Percentiles rank a stretch among this genome's conserved stretches.
These are phyloP conservation scores for Forsythia suspensa DNA, from an alignment of 257 asterid species.

Conservation along the genomic window DNA sequence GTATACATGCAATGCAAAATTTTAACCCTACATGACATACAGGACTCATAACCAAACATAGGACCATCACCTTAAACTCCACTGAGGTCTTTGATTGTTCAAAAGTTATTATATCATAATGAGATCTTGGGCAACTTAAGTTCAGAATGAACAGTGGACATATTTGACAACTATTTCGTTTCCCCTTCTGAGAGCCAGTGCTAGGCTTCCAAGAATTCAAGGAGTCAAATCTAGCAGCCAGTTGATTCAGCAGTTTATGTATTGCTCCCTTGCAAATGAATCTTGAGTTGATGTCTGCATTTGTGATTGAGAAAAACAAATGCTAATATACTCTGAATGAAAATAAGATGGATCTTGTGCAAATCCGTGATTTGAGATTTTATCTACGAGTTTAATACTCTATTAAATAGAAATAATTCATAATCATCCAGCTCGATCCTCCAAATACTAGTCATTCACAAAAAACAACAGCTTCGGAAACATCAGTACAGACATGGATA, in stretches of 20 bases:
- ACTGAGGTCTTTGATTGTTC: constrained; percentile 50
- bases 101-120: constrained; percentile 20
- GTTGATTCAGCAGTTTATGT: constrained; percentile 76
- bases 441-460: no score
- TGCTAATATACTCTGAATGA: constrained; percentile 7
- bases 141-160: constrained; percentile 72
- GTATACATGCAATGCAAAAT: constrained; percentile 3
- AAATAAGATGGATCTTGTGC: background rate
- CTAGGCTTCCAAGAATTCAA: background rate
- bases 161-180: constrained; percentile 50
- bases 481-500: constrained; percentile 49
- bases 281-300: constrained; percentile 88
- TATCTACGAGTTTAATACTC: no score
- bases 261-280: constrained; percentile 84
- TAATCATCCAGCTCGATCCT: no score
- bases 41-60: constrained; percentile 12
- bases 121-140: constrained; percentile 76
- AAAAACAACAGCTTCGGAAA: no score
- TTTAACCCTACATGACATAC: constrained; percentile 6
- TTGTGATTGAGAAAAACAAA: constrained; percentile 51
- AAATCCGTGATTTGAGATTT: no score
- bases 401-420: no score
- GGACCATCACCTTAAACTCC: constrained; percentile 71
- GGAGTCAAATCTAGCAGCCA: constrained; percentile 62
- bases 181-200: constrained; percentile 34